Evolutionary conservation across 1,139 yeast species (phyloP), one percentile per base, ranked within the genome.

Genomic region (Blastobotrys indianensis): DNA sequence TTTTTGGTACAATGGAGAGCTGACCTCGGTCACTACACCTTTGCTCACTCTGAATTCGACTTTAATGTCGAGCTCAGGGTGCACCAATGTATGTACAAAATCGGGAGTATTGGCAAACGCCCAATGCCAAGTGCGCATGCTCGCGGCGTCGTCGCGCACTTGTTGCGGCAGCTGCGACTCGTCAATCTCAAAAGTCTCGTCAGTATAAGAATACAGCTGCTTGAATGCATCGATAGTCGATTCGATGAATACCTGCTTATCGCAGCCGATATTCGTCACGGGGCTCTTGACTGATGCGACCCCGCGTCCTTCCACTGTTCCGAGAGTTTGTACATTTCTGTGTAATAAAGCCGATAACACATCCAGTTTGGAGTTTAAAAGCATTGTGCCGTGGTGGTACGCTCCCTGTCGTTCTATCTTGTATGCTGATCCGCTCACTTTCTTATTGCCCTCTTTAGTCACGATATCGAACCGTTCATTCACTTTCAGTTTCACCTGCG

Each of bases 371-470:
- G 94, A 81, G 46, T 76, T 69, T 15, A 94, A 68, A 10, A 94
- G 70, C 97, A 94, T 87, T 0, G 99, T 94, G 0, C 97, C 98
- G 66, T 94, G 99, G 62, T 94, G 98, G 55, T 90, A 84, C 2
- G 95, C 82, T 55, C 79, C 80, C 0, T 95, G 94, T 43, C 77
- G 76, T 9, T 94, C 80, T 15, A 94, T 73, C 60, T 90, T 92
- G 64, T 78, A 90, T 0, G 97, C 97, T 10, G 95, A 84, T 0
- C 97, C 97, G 56, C 95, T 83, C 4, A 90, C 78, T 57, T 90
- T 90, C 32, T 68, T 66, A 12, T 63, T 67, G 2, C 62, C 63
- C 2, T 66, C 69, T 6, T 65, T 61, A 5, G 77, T 75, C 10
- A 80, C 75, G 32, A 92, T 81, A 62, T 92, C 98, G 35, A 94